A percentile compares a stretch with the other conserved stretches of the same genome.
Evolutionary conservation across 2,329 filamentous ascomycete species (phyloP).

Genomic region (Fusarium torulosum): DNA sequence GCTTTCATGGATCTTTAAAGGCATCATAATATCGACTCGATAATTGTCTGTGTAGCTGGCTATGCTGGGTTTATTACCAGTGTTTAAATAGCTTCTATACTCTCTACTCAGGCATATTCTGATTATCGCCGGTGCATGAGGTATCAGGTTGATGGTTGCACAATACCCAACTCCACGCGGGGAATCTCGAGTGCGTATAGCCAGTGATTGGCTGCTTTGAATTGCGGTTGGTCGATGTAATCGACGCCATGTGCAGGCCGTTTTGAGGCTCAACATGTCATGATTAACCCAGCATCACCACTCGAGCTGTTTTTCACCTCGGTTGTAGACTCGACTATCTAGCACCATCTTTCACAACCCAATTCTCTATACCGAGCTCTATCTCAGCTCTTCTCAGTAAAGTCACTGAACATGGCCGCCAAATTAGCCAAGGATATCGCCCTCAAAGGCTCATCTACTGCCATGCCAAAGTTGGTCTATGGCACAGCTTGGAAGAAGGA

Average conservation of each 20-base stretch:
- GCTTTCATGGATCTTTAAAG: not conserved
- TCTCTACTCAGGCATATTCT: not conserved
- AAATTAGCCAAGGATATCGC: conserved; percentile 53
- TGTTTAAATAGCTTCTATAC: not conserved
- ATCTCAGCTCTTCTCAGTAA: not conserved
- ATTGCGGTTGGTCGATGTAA: conserved; percentile 5
- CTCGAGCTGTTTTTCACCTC: not conserved
- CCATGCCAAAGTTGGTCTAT: conserved; percentile 72
- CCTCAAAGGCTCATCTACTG: conserved; percentile 50
- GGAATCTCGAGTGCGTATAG: not conserved
- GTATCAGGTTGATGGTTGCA: not conserved
- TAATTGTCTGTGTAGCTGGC: too few species aligned
- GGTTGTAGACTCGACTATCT: not conserved
- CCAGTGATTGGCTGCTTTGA: conserved; percentile 22
- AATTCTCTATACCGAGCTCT: too few species aligned
- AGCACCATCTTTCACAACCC: not conserved
- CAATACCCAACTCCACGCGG: not conserved
- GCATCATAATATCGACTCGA: not conserved
- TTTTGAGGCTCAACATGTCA: conserved; percentile 35
- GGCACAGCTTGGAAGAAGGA: conserved; percentile 91
- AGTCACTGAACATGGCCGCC: conserved; percentile 12
- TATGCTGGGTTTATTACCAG: not conserved
- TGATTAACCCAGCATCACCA: conserved; percentile 10
- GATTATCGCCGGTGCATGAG: not conserved
- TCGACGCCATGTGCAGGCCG: conserved; percentile 14